Evolutionary conservation across 305 asterid genomes (phyloP), one percentile per base, ranked within the genome.

Genomic region (Fraxinus platypoda): DNA sequence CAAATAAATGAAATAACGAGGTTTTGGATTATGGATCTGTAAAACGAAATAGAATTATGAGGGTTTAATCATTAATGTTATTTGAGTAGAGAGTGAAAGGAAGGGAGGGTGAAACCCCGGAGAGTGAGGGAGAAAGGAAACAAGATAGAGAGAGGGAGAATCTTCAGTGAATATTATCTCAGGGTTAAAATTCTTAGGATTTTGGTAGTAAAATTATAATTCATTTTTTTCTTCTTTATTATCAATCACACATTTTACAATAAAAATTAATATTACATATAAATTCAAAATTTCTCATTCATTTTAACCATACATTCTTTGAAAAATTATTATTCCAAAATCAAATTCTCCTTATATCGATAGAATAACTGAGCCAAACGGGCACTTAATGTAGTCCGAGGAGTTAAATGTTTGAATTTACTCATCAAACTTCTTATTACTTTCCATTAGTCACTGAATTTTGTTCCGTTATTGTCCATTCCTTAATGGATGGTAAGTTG

Each of bases 71-170:
- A 49, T 49, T 17, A 33, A 75, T 72, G 84, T 84, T 41, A 41
- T 33, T 74, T 82, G 59, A 77, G 85, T 35, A 49, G 78, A 74
- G 15, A 13, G 68, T 59, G 59, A 13, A 38, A 78, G 38, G 17
- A 34, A 75, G 76, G n/a, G 80, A 80, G 81, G 78, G 46, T 57
- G 84, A 86, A 84, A 84, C 84, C 87, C 87, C 81, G 37, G 75
- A 82, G 84, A 49, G 79, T 2, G 83, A 30, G 31, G 17, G 37
- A 83, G 76, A 57, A 79, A 41, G 82, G 86, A 76, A 75, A 76
- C 38, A 28, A 79, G 84, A 84, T 79, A 72, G 77, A 17, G 83
- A 49, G 43, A 35, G 41, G 37, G 79, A 80, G 81, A 46, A 62
- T 75, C 57, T 78, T 26, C 82, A 83, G 21, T 41, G 66, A 64